Conservation (phyloP, 306 rosid genomes). For the Begonia fuchsioides region DNA sequence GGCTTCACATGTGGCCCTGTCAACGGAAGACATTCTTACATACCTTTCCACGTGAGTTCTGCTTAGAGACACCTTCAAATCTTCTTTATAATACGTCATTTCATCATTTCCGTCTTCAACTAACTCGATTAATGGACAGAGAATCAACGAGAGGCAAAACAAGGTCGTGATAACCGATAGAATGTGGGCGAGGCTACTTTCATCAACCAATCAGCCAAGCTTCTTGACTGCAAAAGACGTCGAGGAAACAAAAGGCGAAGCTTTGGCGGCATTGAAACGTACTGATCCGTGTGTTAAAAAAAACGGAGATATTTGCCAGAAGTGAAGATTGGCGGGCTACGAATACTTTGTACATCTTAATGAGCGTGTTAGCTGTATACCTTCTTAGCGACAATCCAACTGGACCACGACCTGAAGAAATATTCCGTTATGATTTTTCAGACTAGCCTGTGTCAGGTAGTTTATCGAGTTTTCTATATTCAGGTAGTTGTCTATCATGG, state of each 20-base stretch:
- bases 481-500: too few relatives aligned
- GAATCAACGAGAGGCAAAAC: conserved; percentile 52
- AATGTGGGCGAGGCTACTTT: conserved; percentile 97
- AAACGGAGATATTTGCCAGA: conserved; percentile 9
- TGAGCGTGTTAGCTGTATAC: too few relatives aligned
- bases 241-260: conserved; percentile 35
- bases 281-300: background rate
- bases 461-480: too few relatives aligned
- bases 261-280: conserved; percentile 7
- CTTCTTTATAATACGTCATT: background rate
- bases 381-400: too few relatives aligned
- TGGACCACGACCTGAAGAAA: too few relatives aligned
- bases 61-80: background rate
- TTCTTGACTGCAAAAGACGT: conserved; percentile 32
- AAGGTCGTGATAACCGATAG: conserved; percentile 84
- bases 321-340: background rate
- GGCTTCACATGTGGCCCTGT: conserved; percentile 73
- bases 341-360: conserved; percentile 11
- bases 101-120: background rate
- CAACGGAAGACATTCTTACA: conserved; percentile 78
- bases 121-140: conserved; percentile 24
- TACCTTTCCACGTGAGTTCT: conserved; percentile 69
- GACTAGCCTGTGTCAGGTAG: too few relatives aligned
- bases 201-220: conserved; percentile 92
- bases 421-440: too few relatives aligned